These are phyloP conservation scores for Mucor lusitanicus DNA, from an alignment of 371 early-diverging fungal species.

Conservation along the genomic window DNA sequence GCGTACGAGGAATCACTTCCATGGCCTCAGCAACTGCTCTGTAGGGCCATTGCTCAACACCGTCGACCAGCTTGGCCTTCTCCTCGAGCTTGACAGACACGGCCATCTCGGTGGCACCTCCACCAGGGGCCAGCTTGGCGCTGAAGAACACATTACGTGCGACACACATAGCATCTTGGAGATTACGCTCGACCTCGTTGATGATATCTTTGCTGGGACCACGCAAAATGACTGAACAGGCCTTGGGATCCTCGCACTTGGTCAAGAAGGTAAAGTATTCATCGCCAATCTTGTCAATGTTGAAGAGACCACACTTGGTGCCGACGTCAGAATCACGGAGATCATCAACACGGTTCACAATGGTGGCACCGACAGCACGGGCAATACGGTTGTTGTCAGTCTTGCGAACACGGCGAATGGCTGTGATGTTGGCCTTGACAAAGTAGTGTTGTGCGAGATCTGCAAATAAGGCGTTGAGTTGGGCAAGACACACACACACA, in stretches of 20 bases:
- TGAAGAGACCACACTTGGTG: constrained; percentile 93
- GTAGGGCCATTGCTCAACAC: constrained; percentile 97
- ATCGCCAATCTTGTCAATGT: constrained; percentile 98
- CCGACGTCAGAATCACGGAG: constrained; percentile 96
- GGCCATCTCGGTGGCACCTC: constrained; percentile 99
- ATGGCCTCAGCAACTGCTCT: constrained; percentile 93
- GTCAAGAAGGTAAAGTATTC: constrained; percentile 98
- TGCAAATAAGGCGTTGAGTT: constrained; percentile 14
- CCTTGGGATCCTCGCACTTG: constrained; percentile 96
- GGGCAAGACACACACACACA: not conserved
- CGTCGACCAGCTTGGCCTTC: constrained; percentile 88
- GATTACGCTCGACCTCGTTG: constrained; percentile 99
- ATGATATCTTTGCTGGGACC: constrained; percentile 99
- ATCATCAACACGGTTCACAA: constrained; percentile 98
- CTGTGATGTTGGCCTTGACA: constrained; percentile 97
- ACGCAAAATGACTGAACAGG: constrained; percentile 97
- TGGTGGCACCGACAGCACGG: constrained; percentile 97
- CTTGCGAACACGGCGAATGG: constrained; percentile 98
- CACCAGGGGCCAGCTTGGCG: constrained; percentile 96
- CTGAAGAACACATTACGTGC: constrained; percentile 98
- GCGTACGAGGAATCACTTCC: constrained; percentile 98
- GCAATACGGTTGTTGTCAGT: constrained; percentile 99
- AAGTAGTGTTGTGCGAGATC: constrained; percentile 98
- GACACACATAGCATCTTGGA: constrained; percentile 99
- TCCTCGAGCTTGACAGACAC: constrained; percentile 86